Conservation (phyloP, 768 basidiomycete genomes). For the Serendipita sp. region DNA sequence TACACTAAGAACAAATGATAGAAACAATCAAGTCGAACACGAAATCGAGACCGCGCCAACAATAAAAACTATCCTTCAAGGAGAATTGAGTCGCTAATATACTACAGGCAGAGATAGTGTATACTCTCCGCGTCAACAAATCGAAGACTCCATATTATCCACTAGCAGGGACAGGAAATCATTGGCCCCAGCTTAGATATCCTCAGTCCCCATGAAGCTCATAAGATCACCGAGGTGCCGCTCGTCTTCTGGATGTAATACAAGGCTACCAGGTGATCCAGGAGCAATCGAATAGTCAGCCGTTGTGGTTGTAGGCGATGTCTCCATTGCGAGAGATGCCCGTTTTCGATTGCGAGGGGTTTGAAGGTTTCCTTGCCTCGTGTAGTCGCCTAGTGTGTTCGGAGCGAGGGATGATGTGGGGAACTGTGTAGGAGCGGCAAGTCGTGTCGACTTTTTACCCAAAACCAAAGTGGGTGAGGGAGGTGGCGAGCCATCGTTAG, state of each 20-base stretch:
- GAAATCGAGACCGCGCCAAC: not conserved
- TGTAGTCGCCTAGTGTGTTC: not conserved
- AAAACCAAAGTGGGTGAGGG: not conserved
- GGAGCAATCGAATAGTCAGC: not conserved
- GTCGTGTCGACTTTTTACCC: not conserved
- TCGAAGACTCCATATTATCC: not conserved
- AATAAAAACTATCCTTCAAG: not conserved
- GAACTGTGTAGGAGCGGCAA: not conserved
- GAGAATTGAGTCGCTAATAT: not conserved
- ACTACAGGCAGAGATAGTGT: conserved; percentile 1
- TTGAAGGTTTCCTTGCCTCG: not conserved
- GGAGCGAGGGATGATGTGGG: not conserved
- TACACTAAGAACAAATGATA: not conserved
- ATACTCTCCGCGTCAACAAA: not conserved
- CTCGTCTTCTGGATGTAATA: conserved; percentile 1
- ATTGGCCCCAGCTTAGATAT: not conserved
- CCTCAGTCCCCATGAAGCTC: not conserved
- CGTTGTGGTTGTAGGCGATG: conserved; percentile 1
- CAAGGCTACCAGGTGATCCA: conserved; percentile 2
- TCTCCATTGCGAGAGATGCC: not conserved
- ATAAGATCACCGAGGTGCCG: not conserved
- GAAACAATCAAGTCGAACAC: too few species aligned
- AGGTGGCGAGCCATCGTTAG: not conserved
- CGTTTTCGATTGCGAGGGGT: not conserved
- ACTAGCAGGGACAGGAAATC: too few species aligned